Base-by-base conservation (phyloP, 352 stramenopile species). In the Phytophthora hibernalis region DNA sequence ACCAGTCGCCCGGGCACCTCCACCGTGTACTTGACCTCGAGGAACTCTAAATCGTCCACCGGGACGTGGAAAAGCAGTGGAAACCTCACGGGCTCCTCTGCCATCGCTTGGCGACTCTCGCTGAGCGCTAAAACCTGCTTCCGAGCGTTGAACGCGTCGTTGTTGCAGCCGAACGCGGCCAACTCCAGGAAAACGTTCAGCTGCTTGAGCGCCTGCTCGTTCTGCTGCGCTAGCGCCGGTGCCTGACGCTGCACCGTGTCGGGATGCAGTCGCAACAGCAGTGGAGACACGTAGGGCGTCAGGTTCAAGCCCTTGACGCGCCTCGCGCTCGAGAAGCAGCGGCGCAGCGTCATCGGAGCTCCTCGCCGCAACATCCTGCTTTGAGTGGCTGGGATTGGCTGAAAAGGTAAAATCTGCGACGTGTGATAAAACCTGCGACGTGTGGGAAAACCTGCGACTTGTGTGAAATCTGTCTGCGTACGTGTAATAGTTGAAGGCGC, bases 111-210 rank as follows among this genome's bases (percentile, higher is more conserved):
- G 0, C 71, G 56, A 18, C 51, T 59, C 1, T 68, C 51, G 0
- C 59, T 59, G 16, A 85, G 63, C 11, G 71, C 77, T 30, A 87
- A 53, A 24, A 90, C 62, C 30, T 88, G 80, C 45, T 80, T 82
- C 16, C 82, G 83, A 13, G 82, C 76, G 43, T 70, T 71, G 62
- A 77, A 83, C 5, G 77, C 73, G 71, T 92, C 80, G 70, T 88
- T 90, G 64, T 91, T 91, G 65, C 85, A 93, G 50, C 79, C 85
- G 16, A 68, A 76, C 8, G 72, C 48, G 15, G 85, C 85, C 47
- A 93, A 68, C 54, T 87, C 80, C 15, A 93, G 66, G 61, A 92
- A 93, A 48, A 83, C 64, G 67, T 93, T 93, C 53, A 93, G 78
- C 51, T 90, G 76, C 67, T 93, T 93, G n/a, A 93, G 73, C 13